Evolutionary conservation across 2,329 filamentous ascomycete species (phyloP).

Genomic region (Aspergillus sp.): DNA sequence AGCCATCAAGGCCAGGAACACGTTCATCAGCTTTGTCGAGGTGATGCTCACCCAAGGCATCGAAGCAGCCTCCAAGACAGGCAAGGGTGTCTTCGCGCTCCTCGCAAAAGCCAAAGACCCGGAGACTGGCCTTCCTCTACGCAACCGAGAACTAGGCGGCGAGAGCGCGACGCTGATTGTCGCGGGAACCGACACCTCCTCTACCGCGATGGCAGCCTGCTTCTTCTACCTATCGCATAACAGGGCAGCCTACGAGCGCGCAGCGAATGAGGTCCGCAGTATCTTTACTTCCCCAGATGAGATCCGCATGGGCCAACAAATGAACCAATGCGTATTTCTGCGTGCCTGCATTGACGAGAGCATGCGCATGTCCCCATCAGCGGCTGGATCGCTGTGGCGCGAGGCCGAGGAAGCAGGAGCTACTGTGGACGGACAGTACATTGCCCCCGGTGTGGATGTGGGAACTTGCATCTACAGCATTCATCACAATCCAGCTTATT

Average conservation of each 20-base stretch:
- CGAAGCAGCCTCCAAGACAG: background rate
- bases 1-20: conserved; percentile 47
- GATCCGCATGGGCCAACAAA: conserved; percentile 32
- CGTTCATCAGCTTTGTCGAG: conserved; percentile 28
- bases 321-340: conserved; percentile 42
- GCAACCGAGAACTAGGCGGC: background rate
- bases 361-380: conserved; percentile 34
- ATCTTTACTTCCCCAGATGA: conserved; percentile 26
- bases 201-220: conserved; percentile 3
- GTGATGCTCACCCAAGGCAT: background rate
- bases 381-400: conserved; percentile 27
- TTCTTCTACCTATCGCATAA: conserved; percentile 8
- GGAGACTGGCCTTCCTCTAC: background rate
- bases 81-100: background rate
- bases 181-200: conserved; percentile 9
- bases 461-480: conserved; percentile 33
- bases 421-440: conserved; percentile 27
- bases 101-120: background rate
- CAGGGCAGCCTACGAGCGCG: background rate
- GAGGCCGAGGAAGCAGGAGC: conserved; percentile 30
- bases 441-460: conserved; percentile 32
- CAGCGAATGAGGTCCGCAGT: background rate
- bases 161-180: conserved; percentile 7
- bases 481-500: conserved; percentile 34
- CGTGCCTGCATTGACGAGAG: conserved; percentile 44